Base-by-base conservation (phyloP, 106 monocot species). In the Platanthera guangdongensis region DNA sequence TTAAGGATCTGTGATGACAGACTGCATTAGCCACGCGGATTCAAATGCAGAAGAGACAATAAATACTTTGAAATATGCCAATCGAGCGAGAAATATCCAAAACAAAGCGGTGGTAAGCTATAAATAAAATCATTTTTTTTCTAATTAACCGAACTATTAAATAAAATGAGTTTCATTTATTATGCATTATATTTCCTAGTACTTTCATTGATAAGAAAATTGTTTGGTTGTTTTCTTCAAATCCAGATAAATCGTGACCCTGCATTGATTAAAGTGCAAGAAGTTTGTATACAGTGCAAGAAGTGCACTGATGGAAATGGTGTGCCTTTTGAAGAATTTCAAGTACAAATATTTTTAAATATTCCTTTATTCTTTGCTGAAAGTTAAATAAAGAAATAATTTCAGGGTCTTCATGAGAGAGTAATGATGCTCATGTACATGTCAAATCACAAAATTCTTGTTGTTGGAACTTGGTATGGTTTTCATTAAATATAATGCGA, bases 1-100 rank as follows among this genome's bases (percentile, higher is more conserved):
- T 46, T 64, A 4, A 51, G 52, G 2, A 53, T 45, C 60, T 64
- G 76, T 32, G 63, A 11, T 8, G 87, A 15, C 72, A 96, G 94
- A 94, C 65, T 99, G 99, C 74, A 88, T 99, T 65, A 99, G 99
- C 74, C 99, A 94, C 73, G 92, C 94, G 71, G 94, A 99, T 76
- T 82, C 86, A 65, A 99, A 99, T 84, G 92, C 92, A 22, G 99
- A 99, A 84, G 99, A 99, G 80, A 99, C 99, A 21, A 90, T 99
- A 39, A 99, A 99, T 57, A 99, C 99, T 71, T 79, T 99, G 4
- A 99, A 99, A 82, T 99, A 99, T 87, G 99, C 99, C 3, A 99
- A 99, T 72, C 92, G 99, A 67, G 99, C 99, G 22, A 86, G 94
- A 5, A 99, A 99, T 81, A 99, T 99, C 32, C 94, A 92, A 73